Conservation (phyloP, 2,329 filamentous ascomycete genomes). For the Aspergillus ibericus region DNA sequence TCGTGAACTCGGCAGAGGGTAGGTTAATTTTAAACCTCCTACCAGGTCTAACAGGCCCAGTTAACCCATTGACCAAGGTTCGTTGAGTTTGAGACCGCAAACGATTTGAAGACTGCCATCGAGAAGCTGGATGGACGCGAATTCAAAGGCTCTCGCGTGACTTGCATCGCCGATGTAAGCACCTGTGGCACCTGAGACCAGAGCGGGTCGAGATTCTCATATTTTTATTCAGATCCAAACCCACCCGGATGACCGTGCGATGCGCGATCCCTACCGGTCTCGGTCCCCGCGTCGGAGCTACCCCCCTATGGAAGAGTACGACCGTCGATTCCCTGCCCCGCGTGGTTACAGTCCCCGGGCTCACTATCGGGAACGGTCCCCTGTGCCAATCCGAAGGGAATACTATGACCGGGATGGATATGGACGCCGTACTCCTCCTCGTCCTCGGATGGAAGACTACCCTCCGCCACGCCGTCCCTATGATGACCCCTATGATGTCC, state of each 20-base stretch:
- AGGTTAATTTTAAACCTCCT: constrained; percentile 44
- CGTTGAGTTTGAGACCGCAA: constrained; percentile 93
- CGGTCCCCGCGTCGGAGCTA: constrained; percentile 72
- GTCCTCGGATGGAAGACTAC: constrained; percentile 78
- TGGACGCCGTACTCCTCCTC: constrained; percentile 76
- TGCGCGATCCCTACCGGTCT: constrained; percentile 72
- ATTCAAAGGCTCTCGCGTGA: constrained; percentile 86
- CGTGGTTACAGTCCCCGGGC: constrained; percentile 83
- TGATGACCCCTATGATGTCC: constrained; percentile 61
- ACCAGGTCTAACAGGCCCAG: constrained; percentile 14
- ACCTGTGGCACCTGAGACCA: constrained; percentile 19
- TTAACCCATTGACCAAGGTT: constrained; percentile 61
- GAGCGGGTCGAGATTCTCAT: constrained; percentile 25
- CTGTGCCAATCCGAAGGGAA: constrained; percentile 68
- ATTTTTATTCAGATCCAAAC: constrained; percentile 61
- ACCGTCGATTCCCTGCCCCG: constrained; percentile 74
- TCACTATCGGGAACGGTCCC: constrained; percentile 83
- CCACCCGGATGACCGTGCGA: constrained; percentile 64
- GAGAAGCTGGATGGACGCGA: constrained; percentile 92
- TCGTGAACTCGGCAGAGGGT: constrained; percentile 92
- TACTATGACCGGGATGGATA: constrained; percentile 82
- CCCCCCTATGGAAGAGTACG: constrained; percentile 74
- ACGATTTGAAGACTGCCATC: constrained; percentile 84
- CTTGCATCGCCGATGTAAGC: constrained; percentile 82
- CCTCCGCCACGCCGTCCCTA: constrained; percentile 57